Conservation (phyloP, 305 asterid genomes). For the Rubia tinctorum region DNA sequence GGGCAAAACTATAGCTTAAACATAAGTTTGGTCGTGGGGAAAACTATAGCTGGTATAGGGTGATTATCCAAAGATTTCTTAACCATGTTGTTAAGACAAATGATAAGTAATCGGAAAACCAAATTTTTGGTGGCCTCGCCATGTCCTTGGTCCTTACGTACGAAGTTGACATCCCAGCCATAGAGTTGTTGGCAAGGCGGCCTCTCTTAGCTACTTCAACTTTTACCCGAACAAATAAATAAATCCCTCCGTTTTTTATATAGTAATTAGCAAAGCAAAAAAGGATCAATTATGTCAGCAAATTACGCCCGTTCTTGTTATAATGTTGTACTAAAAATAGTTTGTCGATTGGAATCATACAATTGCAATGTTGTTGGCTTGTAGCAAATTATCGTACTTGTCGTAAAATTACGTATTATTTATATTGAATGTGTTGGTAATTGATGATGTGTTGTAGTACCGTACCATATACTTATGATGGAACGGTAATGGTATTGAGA, state of each 20-base stretch:
- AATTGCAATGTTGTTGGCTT: no score
- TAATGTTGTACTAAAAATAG: not conserved
- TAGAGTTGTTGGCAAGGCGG: slow-evolving; percentile 19
- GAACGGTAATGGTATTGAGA: no score
- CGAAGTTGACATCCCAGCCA: slow-evolving; percentile 22
- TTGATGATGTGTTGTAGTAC: no score
- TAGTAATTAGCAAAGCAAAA: not conserved
- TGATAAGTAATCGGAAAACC: not conserved
- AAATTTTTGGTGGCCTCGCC: slow-evolving; percentile 18
- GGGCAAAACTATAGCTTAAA: no score
- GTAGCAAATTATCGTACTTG: no score
- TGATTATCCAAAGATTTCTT: slow-evolving; percentile 3
- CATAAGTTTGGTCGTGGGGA: slow-evolving; percentile 8
- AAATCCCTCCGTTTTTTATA: no score
- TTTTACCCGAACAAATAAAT: no score
- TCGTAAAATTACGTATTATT: no score
- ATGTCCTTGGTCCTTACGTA: slow-evolving; percentile 16
- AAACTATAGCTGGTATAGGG: slow-evolving; percentile 9
- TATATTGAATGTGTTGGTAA: no score
- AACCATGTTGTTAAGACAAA: not conserved
- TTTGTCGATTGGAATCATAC: no score
- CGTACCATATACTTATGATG: no score
- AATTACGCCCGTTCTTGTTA: not conserved
- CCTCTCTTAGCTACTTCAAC: no score
- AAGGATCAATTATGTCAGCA: not conserved